Evolutionary conservation across 805 yeast genomes (phyloP).

Genomic region (Lachancea thermotolerans): DNA sequence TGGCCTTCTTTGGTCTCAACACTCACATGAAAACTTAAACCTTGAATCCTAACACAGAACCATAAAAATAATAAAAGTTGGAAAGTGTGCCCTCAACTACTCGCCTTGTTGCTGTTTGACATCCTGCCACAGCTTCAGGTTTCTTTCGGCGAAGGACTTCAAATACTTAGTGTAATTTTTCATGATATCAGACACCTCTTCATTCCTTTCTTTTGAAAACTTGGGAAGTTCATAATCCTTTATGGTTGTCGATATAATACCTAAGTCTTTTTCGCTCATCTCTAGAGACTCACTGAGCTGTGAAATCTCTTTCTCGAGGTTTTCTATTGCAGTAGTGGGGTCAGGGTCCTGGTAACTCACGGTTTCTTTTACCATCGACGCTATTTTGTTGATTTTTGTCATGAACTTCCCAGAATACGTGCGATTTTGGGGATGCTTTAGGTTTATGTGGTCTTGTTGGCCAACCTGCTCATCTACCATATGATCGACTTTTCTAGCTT

Average conservation of each 20-base stretch:
- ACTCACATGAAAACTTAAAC: neutral
- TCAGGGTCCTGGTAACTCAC: conserved; percentile 29
- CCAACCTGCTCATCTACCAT: conserved; percentile 19
- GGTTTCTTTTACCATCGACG: conserved; percentile 28
- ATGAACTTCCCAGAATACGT: conserved; percentile 25
- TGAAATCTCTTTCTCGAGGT: conserved; percentile 21
- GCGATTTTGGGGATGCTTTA: conserved; percentile 15
- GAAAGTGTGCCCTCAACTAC: neutral
- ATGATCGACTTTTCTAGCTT: conserved; percentile 19
- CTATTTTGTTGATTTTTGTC: conserved; percentile 26
- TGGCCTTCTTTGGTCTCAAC: neutral
- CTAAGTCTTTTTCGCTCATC: conserved; percentile 28
- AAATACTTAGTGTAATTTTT: conserved; percentile 25
- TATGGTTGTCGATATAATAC: conserved; percentile 26
- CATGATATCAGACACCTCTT: conserved; percentile 21
- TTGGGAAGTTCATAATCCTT: conserved; percentile 29
- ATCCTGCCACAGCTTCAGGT: conserved; percentile 26
- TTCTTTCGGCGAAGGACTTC: conserved; percentile 25
- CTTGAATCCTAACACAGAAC: too few species aligned
- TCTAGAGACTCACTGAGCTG: conserved; percentile 18
- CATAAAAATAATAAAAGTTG: too few species aligned
- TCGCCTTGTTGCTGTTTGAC: conserved; percentile 4
- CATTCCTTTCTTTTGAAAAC: conserved; percentile 20
- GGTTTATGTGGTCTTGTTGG: conserved; percentile 16
- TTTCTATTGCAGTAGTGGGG: conserved; percentile 15